Evolutionary conservation across 1,139 yeast species (phyloP), one percentile per base, ranked within the genome.

Genomic region (Kodamaea sp.): DNA sequence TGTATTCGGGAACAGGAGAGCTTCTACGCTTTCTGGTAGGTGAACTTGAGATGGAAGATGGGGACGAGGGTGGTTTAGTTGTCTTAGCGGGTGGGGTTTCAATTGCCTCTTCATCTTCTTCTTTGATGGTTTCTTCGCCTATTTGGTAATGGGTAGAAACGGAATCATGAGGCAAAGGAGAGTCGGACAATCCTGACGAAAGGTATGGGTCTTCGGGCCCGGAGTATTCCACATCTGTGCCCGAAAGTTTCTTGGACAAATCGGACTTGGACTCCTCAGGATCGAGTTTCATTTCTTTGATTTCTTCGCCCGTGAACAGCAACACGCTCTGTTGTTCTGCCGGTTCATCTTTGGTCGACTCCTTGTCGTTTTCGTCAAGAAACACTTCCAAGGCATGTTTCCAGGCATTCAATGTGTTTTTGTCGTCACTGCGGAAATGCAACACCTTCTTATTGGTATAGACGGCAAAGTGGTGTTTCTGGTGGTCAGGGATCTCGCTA

Each of bases 361-460:
- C 19, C 16, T 20, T 16, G 19, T 15, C 24, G 11, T 31, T 40
- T 6, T 45, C 42, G 14, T 37, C 37, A 15, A 54, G 42, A 33
- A 68, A 63, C 7, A 59, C 53, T 14, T 44, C 51, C 21, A 66
- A 53, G 4, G 68, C 48, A 5, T 49, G 52, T 16, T 63, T 61
- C 83, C 83, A 78, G 15, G 50, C 48, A 13, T 59, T 51, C 22
- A 66, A 66, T 13, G 59, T 66, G 4, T 54, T 50, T 4, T 50
- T 50, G 28, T 62, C 57, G 9, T 57, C 59, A 2, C 76, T 68
- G 22, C 59, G 57, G 24, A 77, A 60, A 43, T 77, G 79, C 30
- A 67, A 53, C 24, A 65, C 70, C 39, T 65, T 61, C 22, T 59
- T 59, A 37, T 54, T 39, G 49, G 70, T 48, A 62, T 70, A 61